Evolutionary conservation across 192 early-diverging fungal species (phyloP), one percentile per base, ranked within the genome.

Genomic region (Coemansia umbellata): DNA sequence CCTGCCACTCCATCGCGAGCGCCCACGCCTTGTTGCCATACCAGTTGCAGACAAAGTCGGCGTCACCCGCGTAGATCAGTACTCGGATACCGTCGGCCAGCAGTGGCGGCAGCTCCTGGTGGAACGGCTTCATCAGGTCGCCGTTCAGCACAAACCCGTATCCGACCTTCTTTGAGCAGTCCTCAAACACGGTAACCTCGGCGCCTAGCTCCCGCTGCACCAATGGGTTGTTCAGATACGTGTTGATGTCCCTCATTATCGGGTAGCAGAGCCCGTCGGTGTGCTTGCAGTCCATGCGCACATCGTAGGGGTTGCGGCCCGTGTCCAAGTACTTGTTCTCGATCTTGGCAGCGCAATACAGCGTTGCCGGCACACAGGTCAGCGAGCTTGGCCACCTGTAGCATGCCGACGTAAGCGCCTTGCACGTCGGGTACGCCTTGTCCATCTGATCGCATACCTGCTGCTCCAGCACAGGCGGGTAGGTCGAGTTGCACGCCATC

Each of bases 21-120:
- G 82, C 59, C 89, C 88, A 89, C 0, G 85, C 87, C 79, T 92
- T 91, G 71, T 91, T 91, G 54, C 78, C 85, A 40, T 81, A 75
- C 81, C 84, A 90, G 76, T 91, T 91, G 81, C 92, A 94, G 52
- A 93, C 89, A 48, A 79, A 92, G 59, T 95, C 92, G 19, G 90
- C 90, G 50, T 95, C 92, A 35, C 95, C 94, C 51, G 83, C 84
- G 65, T 95, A 95, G 35, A 95, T 80, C 30, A 98, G 56, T 5
- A 90, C 74, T n/a, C 85, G 85, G 42, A 93, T 71, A 24, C 86
- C 87, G 45, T 72, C 80, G 15, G 81, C 84, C 31, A 96, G 80
- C 51, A 95, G 43, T n/a, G 50, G 67, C 11, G 82, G 74, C 5
- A 90, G 53, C 43, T 80, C 74, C 7, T 52, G 45, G 19, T 82